Evolutionary conservation across 257 asterid genomes (phyloP).

Genomic region (Datura wrightii): DNA sequence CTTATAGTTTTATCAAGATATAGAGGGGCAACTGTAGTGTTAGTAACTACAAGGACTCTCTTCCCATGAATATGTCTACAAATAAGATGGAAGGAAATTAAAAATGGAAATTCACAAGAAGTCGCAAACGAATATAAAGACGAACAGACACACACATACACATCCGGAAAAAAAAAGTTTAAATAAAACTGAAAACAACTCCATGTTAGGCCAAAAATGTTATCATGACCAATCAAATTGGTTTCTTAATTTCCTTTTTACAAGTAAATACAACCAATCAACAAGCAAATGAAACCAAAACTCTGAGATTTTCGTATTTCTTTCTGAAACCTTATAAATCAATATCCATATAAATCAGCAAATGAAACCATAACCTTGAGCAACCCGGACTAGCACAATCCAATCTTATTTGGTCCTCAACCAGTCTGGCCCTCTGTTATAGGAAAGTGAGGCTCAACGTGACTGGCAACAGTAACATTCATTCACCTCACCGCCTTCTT

Average conservation of each 20-base stretch:
- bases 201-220: neutral
- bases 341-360: neutral
- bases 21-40: slow-evolving; percentile 86
- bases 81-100: slow-evolving; percentile 23
- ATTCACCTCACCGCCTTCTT: neutral
- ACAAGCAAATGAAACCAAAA: neutral
- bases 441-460: neutral
- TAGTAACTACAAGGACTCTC: slow-evolving; percentile 93
- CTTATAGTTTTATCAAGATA: slow-evolving; percentile 86
- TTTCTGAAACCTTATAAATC: neutral
- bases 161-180: neutral
- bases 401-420: neutral
- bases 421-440: neutral
- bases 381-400: neutral
- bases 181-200: neutral
- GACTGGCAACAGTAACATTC: neutral
- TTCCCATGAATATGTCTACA: slow-evolving; percentile 94
- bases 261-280: neutral
- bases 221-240: neutral
- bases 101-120: neutral
- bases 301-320: neutral
- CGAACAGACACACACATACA: neutral
- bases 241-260: neutral
- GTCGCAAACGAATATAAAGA: neutral
- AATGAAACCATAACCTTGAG: slow-evolving; percentile 7